Evolutionary conservation across 805 yeast genomes (phyloP).

Genomic region (Candida lessepsii): DNA sequence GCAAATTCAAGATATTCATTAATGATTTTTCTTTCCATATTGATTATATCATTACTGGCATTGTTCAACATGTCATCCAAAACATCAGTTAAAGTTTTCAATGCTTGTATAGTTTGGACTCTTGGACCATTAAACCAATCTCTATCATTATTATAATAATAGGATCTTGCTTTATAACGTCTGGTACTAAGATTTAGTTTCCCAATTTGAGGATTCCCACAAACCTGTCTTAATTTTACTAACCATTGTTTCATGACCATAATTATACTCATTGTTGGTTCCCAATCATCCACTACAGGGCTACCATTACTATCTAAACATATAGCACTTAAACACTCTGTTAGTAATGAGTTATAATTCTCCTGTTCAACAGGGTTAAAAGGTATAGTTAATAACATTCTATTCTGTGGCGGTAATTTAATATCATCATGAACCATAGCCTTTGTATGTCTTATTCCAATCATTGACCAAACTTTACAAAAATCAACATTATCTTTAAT

Average conservation of each 20-base stretch:
- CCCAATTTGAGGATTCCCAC: conserved; percentile 73
- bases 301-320: conserved; percentile 53
- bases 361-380: conserved; percentile 84
- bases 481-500: conserved; percentile 25
- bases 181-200: conserved; percentile 24
- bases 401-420: conserved; percentile 71
- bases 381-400: conserved; percentile 67
- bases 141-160: conserved; percentile 3
- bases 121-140: conserved; percentile 12
- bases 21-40: conserved; percentile 48
- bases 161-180: conserved; percentile 22
- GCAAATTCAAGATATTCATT: conserved; percentile 58
- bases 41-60: conserved; percentile 49
- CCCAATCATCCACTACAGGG: conserved; percentile 50
- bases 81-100: conserved; percentile 60
- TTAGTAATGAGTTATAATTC: conserved; percentile 65
- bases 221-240: conserved; percentile 65
- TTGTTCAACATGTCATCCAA: conserved; percentile 60
- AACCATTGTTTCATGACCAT: conserved; percentile 68
- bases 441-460: conserved; percentile 80
- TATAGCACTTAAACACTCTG: conserved; percentile 57
- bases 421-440: conserved; percentile 78
- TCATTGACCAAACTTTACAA: conserved; percentile 46
- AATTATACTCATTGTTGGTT: conserved; percentile 41
- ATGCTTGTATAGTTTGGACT: conserved; percentile 24